Conservation (phyloP, 768 basidiomycete genomes). For the Serendipita indica region DNA sequence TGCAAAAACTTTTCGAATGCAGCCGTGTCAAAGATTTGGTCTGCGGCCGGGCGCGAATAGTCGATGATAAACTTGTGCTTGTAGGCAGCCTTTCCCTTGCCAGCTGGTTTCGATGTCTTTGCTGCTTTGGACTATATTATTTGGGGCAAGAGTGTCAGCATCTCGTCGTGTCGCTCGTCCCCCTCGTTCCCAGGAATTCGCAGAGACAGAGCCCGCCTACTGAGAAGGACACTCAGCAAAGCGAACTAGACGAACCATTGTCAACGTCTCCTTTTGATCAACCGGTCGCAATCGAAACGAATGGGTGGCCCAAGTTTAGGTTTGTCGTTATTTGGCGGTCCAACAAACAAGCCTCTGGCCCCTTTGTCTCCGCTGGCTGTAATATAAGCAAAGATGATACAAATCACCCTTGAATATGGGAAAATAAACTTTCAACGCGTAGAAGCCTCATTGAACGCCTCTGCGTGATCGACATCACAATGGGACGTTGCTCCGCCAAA, state of each 20-base stretch:
- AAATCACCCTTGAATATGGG: too few relatives aligned
- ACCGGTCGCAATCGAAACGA: too few relatives aligned
- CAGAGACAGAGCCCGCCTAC: slow-evolving; percentile 42
- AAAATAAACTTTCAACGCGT: too few relatives aligned
- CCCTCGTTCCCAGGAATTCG: background rate
- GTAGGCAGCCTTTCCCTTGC: slow-evolving; percentile 32
- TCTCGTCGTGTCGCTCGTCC: slow-evolving; percentile 21
- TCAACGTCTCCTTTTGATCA: too few relatives aligned
- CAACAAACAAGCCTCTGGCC: too few relatives aligned
- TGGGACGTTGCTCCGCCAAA: too few relatives aligned
- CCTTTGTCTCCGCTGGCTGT: too few relatives aligned
- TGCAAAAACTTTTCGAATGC: slow-evolving; percentile 80
- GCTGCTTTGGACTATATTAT: slow-evolving; percentile 10
- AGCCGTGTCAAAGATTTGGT: slow-evolving; percentile 46
- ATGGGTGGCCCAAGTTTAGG: too few relatives aligned
- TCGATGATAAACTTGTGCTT: slow-evolving; percentile 77
- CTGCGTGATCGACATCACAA: too few relatives aligned
- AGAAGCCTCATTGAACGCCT: too few relatives aligned
- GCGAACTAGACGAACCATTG: slow-evolving; percentile 22
- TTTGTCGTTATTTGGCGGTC: too few relatives aligned
- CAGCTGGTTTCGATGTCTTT: slow-evolving; percentile 30
- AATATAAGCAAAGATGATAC: too few relatives aligned
- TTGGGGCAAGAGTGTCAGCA: slow-evolving; percentile 11
- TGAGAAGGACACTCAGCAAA: slow-evolving; percentile 88
- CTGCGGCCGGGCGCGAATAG: slow-evolving; percentile 66